phyloP scores from a whole-genome alignment of 257 asterid genomes.

The Capsicum rhomboideum region DNA sequence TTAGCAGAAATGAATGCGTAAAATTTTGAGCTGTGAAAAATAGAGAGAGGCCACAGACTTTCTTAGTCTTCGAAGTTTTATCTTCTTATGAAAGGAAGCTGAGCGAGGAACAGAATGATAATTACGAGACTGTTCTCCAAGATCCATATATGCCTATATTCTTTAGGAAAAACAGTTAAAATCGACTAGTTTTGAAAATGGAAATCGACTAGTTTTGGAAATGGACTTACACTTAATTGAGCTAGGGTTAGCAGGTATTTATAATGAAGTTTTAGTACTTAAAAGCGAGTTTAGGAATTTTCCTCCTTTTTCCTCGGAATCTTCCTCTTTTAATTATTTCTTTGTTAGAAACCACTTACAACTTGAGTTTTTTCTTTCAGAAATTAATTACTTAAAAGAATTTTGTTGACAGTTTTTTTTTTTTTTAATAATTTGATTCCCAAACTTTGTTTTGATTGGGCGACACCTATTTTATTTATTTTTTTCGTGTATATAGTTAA shows the following conservation, averaged over 20 bases:
- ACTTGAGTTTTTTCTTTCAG: neutral
- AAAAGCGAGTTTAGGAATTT: neutral
- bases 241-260: neutral
- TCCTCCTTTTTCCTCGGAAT: neutral
- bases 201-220: neutral
- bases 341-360: neutral
- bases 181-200: neutral
- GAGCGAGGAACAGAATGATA: neutral
- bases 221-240: neutral
- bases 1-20: neutral
- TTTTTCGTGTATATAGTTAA: neutral
- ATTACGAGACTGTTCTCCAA: neutral
- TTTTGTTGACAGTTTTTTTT: neutral
- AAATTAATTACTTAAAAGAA: neutral
- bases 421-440: neutral
- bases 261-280: too few relatives aligned
- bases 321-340: neutral
- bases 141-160: neutral
- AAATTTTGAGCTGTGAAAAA: neutral
- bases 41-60: neutral
- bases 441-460: neutral
- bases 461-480: neutral
- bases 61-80: neutral
- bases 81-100: neutral
- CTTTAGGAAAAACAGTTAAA: neutral